Evolutionary conservation across 2,329 filamentous ascomycete species (phyloP), one percentile per base, ranked within the genome.

Genomic region (Monilinia fructigena): DNA sequence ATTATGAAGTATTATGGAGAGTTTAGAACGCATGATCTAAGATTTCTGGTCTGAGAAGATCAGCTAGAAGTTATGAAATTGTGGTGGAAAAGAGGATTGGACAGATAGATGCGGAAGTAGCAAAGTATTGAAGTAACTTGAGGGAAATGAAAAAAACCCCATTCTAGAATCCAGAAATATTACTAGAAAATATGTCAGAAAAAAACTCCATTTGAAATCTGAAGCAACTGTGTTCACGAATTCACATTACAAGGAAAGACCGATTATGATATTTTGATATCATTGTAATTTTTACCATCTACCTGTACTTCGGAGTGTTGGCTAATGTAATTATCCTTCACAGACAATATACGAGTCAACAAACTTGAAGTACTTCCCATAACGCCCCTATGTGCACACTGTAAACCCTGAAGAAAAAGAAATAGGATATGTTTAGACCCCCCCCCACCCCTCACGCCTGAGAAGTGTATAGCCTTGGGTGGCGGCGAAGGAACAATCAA

Each of bases 241-340:
- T 26, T 60, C 58, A 60, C 28, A 38, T 50, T 1, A 31, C 3
- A 14, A 60, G 31, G 8, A 10, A 59, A 47, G 18, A 48, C 28
- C 14, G 0, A 38, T 12, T 18, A 26, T 48, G 35, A 35, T 38
- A 23, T 18, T 55, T 35, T 10, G 48, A 48, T 18, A 26, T n/a
- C 56, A 38, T 28, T 60, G 56, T 28, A 60, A 50, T 60, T 26
- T 26, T n/a, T 60, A 47, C 16, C 12, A 35, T 52, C 23, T 60
- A 48, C 28, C 45, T 38, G 45, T 38, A 26, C 31, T 35, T 35
- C 18, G 23, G 45, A 60, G 6, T 20, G 58, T 11, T 38, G 58
- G 50, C 58, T 28, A 50, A 50, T 50, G 20, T 50, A 26, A 38
- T 38, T 60, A 60, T 60, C 58, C 58, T 60, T 38, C 14, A 59